These are phyloP conservation scores for Penicillium thymicola DNA, from an alignment of 2,329 filamentous ascomycete genomes.

Conservation along the genomic window DNA sequence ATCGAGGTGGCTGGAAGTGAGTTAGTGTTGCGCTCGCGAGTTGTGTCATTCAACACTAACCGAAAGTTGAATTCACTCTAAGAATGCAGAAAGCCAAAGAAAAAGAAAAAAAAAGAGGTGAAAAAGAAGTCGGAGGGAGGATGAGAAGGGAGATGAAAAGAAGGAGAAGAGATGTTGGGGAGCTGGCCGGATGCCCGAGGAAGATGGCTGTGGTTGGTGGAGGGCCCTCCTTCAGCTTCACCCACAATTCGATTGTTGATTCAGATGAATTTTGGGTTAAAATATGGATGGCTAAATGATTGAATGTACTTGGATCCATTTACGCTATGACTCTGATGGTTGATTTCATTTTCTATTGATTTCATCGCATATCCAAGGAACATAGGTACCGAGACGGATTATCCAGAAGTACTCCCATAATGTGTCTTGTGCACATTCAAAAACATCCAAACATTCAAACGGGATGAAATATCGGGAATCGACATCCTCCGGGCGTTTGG, in stretches of 20 bases:
- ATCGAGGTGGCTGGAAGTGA: slow-evolving; percentile 36
- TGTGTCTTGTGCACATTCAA: neutral
- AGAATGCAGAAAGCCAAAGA: slow-evolving; percentile 18
- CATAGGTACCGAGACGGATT: neutral
- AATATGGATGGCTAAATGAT: neutral
- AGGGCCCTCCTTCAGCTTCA: slow-evolving; percentile 23
- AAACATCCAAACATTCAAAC: neutral
- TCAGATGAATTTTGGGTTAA: neutral
- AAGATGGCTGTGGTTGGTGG: slow-evolving; percentile 23
- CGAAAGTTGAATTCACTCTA: slow-evolving; percentile 7
- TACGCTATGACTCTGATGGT: neutral
- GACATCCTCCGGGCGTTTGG: slow-evolving; percentile 2
- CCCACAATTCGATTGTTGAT: slow-evolving; percentile 21
- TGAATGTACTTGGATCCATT: neutral
- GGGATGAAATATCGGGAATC: neutral
- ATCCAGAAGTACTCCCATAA: neutral
- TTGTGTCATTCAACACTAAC: slow-evolving; percentile 10
- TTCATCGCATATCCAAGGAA: neutral
- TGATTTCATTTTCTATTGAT: neutral
- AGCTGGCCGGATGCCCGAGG: slow-evolving; percentile 22
- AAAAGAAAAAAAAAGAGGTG: slow-evolving; percentile 18
- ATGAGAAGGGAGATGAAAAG: slow-evolving; percentile 22
- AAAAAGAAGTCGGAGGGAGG: slow-evolving; percentile 27
- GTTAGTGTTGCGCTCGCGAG: slow-evolving; percentile 18
- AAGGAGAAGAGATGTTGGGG: slow-evolving; percentile 22